phyloP scores from a whole-genome alignment of 306 rosid genomes.

The Hippophae tibetana region DNA sequence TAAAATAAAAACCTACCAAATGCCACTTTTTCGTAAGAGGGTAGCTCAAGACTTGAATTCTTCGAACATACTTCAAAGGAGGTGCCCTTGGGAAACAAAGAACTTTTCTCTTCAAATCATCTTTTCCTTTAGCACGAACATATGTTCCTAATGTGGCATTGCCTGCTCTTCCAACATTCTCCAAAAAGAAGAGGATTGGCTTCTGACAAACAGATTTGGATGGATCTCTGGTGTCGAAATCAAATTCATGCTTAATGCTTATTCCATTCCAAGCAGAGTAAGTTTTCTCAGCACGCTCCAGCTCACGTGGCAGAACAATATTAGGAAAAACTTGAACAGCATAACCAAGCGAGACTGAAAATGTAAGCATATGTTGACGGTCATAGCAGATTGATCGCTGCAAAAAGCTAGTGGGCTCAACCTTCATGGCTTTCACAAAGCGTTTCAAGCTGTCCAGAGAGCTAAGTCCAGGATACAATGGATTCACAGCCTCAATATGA shows the following conservation, averaged over 20 bases:
- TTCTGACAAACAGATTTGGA: constrained; percentile 52
- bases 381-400: constrained; percentile 72
- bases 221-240: constrained; percentile 61
- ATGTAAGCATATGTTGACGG: constrained; percentile 31
- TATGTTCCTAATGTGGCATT: constrained; percentile 56
- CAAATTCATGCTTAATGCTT: constrained; percentile 46
- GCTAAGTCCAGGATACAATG: constrained; percentile 58
- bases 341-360: constrained; percentile 62
- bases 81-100: constrained; percentile 50
- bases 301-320: constrained; percentile 56
- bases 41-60: constrained; percentile 39
- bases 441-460: constrained; percentile 58
- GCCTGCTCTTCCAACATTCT: constrained; percentile 34
- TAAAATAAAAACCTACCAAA: constrained; percentile 35
- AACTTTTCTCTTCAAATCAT: constrained; percentile 47
- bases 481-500: constrained; percentile 67
- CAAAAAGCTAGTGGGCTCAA: constrained; percentile 50
- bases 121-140: constrained; percentile 35
- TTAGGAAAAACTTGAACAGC: constrained; percentile 54
- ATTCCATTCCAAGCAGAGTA: constrained; percentile 74
- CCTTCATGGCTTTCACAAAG: constrained; percentile 57
- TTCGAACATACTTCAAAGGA: constrained; percentile 33
- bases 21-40: constrained; percentile 63
- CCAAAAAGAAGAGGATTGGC: constrained; percentile 53
- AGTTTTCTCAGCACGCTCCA: constrained; percentile 68